Base-by-base conservation (phyloP, 176 grass and related monocot species). In the Pontederia paniculata region DNA sequence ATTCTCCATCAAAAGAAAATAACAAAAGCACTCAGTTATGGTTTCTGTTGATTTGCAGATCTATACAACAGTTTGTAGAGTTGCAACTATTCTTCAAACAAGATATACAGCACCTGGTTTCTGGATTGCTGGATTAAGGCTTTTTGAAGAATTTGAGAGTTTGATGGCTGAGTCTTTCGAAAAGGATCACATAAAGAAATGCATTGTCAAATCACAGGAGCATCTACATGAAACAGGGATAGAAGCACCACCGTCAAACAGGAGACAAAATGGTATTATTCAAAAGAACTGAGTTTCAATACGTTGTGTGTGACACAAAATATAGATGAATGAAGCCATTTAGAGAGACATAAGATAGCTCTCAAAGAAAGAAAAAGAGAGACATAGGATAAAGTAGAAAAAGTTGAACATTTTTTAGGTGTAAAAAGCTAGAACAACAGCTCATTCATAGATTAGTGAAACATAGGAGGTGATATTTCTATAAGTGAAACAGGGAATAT, bases 101-200 rank as follows among this genome's bases (percentile, higher is more conserved):
- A 83, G 93, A 77, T 90, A 97, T 76, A 89, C 83, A 45, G 77
- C 86, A 66, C 75, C 80, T 46, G 86, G 77, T 60, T 97, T 97
- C 75, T 97, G 93, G 93, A 70, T 58, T 66, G 61, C 69, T 77
- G 93, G 86, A 51, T 59, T 97, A 70, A 82, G 79, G 52, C 86
- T 97, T 9, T 97, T 97, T 42, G 10, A 81, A 70, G 86, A 70
- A 77, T 74, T 75, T 28, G 83, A 90, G 45, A 80, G 69, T 18
- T 55, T 97, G 28, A 57, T 87, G 61, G 81, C 69, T 60, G 76
- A 70, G 31, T 48, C 73, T 16, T 48, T 68, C 37, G 60, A 91
- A 71, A 98, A 80, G 69, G 77, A 84, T 37, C 80, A 79, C 54
- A 57, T 98, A 48, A 89, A 73, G 52, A 84, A 63, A 50, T 88